Evolutionary conservation across 768 basidiomycete genomes (phyloP).

Genomic region (Tylopilus rubrobrunneus): DNA sequence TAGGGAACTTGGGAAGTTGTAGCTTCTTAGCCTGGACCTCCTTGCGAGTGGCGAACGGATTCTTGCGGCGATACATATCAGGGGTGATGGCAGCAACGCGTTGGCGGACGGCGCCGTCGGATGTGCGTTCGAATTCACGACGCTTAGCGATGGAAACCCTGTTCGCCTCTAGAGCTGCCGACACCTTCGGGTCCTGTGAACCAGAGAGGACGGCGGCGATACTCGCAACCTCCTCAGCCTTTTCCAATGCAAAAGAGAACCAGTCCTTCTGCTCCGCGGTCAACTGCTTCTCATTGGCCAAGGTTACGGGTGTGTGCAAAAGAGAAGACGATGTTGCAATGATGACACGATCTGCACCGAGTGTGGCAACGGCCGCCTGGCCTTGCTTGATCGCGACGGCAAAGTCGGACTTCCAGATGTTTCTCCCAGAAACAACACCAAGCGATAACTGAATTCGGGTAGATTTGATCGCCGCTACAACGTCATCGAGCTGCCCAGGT

Average conservation of each 20-base stretch:
- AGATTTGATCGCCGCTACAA: slow-evolving; percentile 77
- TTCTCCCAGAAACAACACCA: slow-evolving; percentile 95
- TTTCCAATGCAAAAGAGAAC: slow-evolving; percentile 98
- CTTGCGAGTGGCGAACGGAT: slow-evolving; percentile 81
- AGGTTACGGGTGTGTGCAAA: slow-evolving; percentile 95
- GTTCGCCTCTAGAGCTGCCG: slow-evolving; percentile 83
- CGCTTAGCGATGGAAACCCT: slow-evolving; percentile 87
- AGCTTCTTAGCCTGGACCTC: slow-evolving; percentile 86
- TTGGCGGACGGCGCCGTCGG: slow-evolving; percentile 92
- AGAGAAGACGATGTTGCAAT: slow-evolving; percentile 96
- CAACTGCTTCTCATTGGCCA: slow-evolving; percentile 89
- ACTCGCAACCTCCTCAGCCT: slow-evolving; percentile 83
- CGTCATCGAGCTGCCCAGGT: slow-evolving; percentile 80
- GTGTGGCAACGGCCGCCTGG: slow-evolving; percentile 77
- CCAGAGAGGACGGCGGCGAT: slow-evolving; percentile 84
- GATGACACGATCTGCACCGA: slow-evolving; percentile 87
- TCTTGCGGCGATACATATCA: slow-evolving; percentile 83
- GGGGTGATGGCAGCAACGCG: slow-evolving; percentile 90
- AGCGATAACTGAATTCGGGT: slow-evolving; percentile 83
- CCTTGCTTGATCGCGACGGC: slow-evolving; percentile 73
- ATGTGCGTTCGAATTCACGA: slow-evolving; percentile 89
- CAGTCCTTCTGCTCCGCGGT: slow-evolving; percentile 89
- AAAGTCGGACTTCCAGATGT: slow-evolving; percentile 99
- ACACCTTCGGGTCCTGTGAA: slow-evolving; percentile 69
- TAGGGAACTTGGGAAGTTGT: slow-evolving; percentile 94